Conservation (phyloP, 140 eudicot species). For the Ambrosia hybrid region DNA sequence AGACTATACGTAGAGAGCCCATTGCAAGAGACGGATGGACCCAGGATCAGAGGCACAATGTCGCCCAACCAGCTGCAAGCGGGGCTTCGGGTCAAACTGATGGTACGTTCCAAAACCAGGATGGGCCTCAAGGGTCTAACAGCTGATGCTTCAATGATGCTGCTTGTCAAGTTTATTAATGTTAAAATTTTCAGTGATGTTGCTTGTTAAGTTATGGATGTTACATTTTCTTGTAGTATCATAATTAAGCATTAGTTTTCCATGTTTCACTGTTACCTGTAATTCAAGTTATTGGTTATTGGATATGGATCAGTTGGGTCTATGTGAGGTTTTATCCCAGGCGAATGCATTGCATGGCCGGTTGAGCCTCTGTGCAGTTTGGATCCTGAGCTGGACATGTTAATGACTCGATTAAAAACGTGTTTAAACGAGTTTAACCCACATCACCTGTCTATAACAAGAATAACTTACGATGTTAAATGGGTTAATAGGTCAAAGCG, state of each 20-base stretch:
- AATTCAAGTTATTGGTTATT: neutral
- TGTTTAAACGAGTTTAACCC: neutral
- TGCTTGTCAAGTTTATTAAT: neutral
- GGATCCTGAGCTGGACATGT: neutral
- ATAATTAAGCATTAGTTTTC: neutral
- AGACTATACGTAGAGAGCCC: constrained; percentile 60
- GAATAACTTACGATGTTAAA: neutral
- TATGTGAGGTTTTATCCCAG: neutral
- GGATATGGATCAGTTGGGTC: neutral
- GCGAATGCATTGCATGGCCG: neutral
- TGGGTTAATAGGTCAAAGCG: neutral
- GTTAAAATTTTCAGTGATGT: constrained; percentile 9
- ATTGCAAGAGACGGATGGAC: constrained; percentile 37
- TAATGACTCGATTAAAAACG: neutral
- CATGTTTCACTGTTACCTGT: neutral
- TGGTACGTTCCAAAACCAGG: constrained; percentile 39
- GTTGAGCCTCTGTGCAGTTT: neutral
- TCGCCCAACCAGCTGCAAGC: constrained; percentile 33
- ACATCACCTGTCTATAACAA: neutral
- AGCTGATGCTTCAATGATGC: constrained; percentile 17
- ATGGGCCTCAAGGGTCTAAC: constrained; percentile 37
- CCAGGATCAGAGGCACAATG: constrained; percentile 29
- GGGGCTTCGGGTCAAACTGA: constrained; percentile 32
- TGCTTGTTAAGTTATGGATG: constrained; percentile 7
- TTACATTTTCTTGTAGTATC: neutral